Evolutionary conservation across 306 rosid genomes (phyloP), one percentile per base, ranked within the genome.

Genomic region (Lotus japonicus): DNA sequence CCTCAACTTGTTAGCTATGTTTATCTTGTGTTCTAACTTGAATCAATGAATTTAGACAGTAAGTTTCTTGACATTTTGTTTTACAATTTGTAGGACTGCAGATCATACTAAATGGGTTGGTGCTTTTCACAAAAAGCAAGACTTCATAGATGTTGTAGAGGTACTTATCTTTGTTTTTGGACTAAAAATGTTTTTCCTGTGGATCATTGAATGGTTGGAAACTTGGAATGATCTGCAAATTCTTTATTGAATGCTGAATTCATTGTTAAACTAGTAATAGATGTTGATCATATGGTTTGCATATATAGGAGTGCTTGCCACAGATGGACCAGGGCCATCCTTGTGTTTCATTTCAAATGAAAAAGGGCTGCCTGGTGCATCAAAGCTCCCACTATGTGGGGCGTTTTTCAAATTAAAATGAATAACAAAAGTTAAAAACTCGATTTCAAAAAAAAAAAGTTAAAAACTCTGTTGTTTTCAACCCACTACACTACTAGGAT

Each of bases 81-180:
- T 18, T 39, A 41, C 16, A 12, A 0, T 49, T n/a, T 72, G 75
- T 9, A 84, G 88, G 55, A 84, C 80, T 81, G 88, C 84, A 0
- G 88, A 81, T 70, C 86, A 84, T 58, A 78, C 86, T 54, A 84
- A 84, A 60, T 84, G 88, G 86, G 41, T 84, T 58, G 86, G 88
- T 11, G 76, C 86, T 64, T 84, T 84, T 78, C 75, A 81, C 44
- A 51, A 53, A 66, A 84, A 81, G 73, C 86, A 84, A 62, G 85
- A 84, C 46, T 84, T 84, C 43, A 53, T 84, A 7, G 86, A 81
- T 72, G 85, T 81, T 26, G 88, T 81, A 1, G 84, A 84, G 86
- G 88, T 84, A 71, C 42, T 4, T 18, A 70, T 66, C 42, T 64
- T 57, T 39, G 60, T 73, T 79, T 69, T 36, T 52, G 58, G 43